A percentile compares a stretch with the other conserved stretches of the same genome.
Conservation (phyloP, 768 basidiomycete genomes). For the Lentinula detonsa region DNA sequence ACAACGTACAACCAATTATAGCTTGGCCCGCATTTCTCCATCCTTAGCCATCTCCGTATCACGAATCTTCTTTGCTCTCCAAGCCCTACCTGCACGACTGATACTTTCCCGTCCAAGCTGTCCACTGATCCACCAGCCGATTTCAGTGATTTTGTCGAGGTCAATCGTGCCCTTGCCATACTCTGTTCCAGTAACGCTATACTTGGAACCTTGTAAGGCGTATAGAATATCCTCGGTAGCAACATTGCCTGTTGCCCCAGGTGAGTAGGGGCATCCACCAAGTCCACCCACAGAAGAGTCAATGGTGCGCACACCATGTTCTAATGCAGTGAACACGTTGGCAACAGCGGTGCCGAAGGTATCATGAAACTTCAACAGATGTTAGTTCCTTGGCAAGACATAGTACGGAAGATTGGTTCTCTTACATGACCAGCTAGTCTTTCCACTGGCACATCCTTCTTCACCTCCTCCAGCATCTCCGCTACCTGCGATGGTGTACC, state of each 20-base stretch:
- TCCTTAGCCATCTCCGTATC: constrained; percentile 16
- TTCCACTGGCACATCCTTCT: constrained; percentile 50
- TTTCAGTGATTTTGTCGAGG: constrained; percentile 62
- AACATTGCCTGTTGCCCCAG: constrained; percentile 93
- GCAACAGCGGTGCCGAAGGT: constrained; percentile 81
- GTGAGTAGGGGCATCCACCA: constrained; percentile 94
- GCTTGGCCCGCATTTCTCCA: constrained; percentile 2
- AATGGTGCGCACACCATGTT: constrained; percentile 73
- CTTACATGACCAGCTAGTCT: constrained; percentile 59
- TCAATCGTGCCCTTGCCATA: constrained; percentile 39
- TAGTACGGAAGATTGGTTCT: constrained; percentile 4
- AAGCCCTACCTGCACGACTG: constrained; percentile 73
- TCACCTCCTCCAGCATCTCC: constrained; percentile 66
- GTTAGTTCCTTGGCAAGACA: neutral
- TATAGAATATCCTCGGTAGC: constrained; percentile 92
- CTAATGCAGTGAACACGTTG: constrained; percentile 67
- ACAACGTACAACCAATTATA: neutral
- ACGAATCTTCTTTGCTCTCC: constrained; percentile 44
- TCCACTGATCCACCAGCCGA: constrained; percentile 80
- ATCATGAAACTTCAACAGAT: constrained; percentile 69
- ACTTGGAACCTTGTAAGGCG: constrained; percentile 61
- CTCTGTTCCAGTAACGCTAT: constrained; percentile 41
- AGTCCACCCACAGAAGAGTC: constrained; percentile 85
- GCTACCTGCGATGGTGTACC: constrained; percentile 69
- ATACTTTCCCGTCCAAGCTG: constrained; percentile 60